Evolutionary conservation across 495 filamentous ascomycete species (phyloP).

Genomic region (Hypomontagnella monticulosa): DNA sequence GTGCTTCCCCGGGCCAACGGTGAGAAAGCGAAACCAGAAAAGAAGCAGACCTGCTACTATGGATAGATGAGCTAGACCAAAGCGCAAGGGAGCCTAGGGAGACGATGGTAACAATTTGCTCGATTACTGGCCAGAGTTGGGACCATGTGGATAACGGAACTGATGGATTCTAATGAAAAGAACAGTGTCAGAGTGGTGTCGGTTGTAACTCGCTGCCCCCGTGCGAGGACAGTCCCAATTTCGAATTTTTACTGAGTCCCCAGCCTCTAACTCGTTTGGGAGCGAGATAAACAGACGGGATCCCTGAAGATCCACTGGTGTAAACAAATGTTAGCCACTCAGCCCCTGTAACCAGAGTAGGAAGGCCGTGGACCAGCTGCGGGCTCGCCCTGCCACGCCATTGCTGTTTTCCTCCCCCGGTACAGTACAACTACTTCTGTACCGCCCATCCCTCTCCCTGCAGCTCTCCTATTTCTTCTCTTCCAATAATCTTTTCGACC

Average conservation of each 20-base stretch:
- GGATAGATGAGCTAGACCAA: no score
- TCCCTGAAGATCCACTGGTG: conserved; percentile 35
- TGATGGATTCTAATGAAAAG: background rate
- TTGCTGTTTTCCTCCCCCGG: conserved; percentile 26
- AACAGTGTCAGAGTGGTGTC: conserved; percentile 31
- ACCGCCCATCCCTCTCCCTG: conserved; percentile 39
- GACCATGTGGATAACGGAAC: conserved; percentile 4
- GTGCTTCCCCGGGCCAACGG: conserved; percentile 32
- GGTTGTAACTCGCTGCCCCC: conserved; percentile 28
- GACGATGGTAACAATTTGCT: no score
- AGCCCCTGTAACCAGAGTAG: conserved; percentile 34
- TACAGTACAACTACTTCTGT: conserved; percentile 41
- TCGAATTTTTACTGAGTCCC: conserved; percentile 1
- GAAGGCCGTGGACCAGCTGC: conserved; percentile 9
- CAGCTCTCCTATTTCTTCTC: conserved; percentile 47
- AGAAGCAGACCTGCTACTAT: background rate
- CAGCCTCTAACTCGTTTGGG: conserved; percentile 37
- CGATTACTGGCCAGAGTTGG: conserved; percentile 2
- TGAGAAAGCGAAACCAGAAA: conserved; percentile 25
- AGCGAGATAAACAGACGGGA: conserved; percentile 42
- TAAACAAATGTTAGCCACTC: conserved; percentile 44
- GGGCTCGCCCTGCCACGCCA: conserved; percentile 39
- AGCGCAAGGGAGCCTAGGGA: no score
- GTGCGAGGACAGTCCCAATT: conserved; percentile 24
- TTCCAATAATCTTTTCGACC: conserved; percentile 47